Base-by-base conservation (phyloP, 2,329 filamentous ascomycete genomes). In the Ceratocystis papillata region DNA sequence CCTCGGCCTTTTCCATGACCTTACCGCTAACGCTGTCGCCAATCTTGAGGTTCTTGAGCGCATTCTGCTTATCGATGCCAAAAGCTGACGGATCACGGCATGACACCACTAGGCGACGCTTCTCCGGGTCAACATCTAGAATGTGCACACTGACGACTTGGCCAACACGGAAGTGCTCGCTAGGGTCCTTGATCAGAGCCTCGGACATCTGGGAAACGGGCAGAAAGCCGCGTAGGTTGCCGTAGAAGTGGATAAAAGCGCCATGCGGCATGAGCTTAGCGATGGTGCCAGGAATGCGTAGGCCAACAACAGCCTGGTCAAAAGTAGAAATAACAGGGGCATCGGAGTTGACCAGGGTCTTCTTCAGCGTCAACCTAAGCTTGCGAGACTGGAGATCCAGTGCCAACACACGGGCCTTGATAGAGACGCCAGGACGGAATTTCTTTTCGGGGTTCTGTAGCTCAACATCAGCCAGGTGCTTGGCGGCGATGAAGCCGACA, bases 121-220 rank as follows among this genome's bases (percentile, higher is more conserved):
- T 79, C 67, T 87, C 84, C 0, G 85, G 78, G 70, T 96, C 86
- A 62, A 96, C 85, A 62, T 87, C 88, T 44, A 96, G 76, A n/a
- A 95, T 85, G 72, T 93, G 89, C 22, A 96, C 89, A 72, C 85
- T 95, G 70, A 99, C 87, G 1, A 96, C 93, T 74, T 99, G 94
- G 0, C 94, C 95, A 55, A 86, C 77, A 45, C 87, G 86, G 78
- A 99, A 99, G 76, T 97, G 92, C 72, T 95, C 86, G 59, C 83
- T 84, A 3, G 94, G 91, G 72, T 96, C 89, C 70, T 88, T 84
- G 72, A 99, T 96, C 73, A 88, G 96, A 10, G 92, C 91, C 74
- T 99, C 94, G 74, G 94, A 97, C 94, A 99, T 99, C 76, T 99
- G 93, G 1, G 89, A 89, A 0, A 96, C 87, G 1, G 94, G 94